Base-by-base conservation (phyloP, 2,329 filamentous ascomycete species). In the Diplocarpon rosae region DNA sequence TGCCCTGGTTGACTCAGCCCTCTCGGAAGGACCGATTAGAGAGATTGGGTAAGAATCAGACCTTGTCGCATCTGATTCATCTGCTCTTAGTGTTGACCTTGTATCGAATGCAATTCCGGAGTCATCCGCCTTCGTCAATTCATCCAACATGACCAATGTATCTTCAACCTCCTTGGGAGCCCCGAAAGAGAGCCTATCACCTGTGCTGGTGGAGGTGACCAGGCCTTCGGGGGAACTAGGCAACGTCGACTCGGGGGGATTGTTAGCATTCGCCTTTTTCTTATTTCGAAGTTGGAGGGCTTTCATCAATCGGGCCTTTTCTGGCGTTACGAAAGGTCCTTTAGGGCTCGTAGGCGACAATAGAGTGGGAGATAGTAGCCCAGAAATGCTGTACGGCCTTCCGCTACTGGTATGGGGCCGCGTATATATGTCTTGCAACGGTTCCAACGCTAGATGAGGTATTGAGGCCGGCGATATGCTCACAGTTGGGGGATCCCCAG, bases 271-370 rank as follows among this genome's bases (percentile, higher is more conserved):
- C 59, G 81, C 79, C 63, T 87, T 88, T 65, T 84, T 87, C 64
- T 93, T 92, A 15, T 37, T 43, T 42, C 90, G 76, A 54, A 95
- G 65, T 63, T 95, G 85, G 66, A 95, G 74, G 7, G 92, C 92
- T 67, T 93, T 95, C 85, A 95, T 89, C 51, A 98, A 69, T 43
- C 92, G 76, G 49, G 85, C 79, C 67, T 93, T 96, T 63, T 98
- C 92, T 0, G 86, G 85, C 1, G 86, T 87, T 57, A 93, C 83
- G n/a, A 69, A 66, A 52, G 41, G 62, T 42, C 47, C 51, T 49
- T 52, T 67, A 56, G 43, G 65, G 59, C 45, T 39, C 17, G 43
- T 52, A 15, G 54, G 48, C 35, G 53, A 56, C 17, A 43, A 45
- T 40, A 50, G 34, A 14, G 53, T 47, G 37, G 47, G 52, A 14